Conservation (phyloP, 2,329 filamentous ascomycete species). For the Alternaria triticimaculans region DNA sequence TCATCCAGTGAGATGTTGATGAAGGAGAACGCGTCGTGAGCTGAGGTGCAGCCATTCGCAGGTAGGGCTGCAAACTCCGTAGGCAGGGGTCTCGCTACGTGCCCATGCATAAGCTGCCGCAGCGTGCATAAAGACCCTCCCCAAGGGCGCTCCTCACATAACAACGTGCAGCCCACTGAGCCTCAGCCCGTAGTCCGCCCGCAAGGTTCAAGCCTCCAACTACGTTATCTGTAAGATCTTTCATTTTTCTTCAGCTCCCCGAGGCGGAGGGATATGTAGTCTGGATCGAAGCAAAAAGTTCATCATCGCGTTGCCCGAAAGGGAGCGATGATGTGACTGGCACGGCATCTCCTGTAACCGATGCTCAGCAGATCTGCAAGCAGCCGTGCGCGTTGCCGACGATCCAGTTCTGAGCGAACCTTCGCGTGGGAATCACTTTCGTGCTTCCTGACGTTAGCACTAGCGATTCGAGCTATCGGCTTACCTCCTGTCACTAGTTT, state of each 20-base stretch:
- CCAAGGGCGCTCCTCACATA: constrained; percentile 8
- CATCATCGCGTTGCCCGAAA: constrained; percentile 6
- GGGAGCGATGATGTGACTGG: constrained; percentile 1
- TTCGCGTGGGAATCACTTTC: background rate
- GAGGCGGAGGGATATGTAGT: background rate
- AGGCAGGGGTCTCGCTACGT: constrained; percentile 5
- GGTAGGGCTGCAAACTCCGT: constrained; percentile 16
- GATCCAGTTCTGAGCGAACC: constrained; percentile 19
- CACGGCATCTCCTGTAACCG: background rate
- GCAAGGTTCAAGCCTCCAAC: background rate
- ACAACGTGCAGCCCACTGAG: background rate
- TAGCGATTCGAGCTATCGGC: constrained; percentile 6
- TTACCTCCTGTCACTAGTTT: constrained; percentile 9
- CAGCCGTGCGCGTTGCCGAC: constrained; percentile 20
- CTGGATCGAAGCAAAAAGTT: constrained; percentile 1
- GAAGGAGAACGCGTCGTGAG: constrained; percentile 16
- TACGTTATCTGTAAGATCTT: background rate
- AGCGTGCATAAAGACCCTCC: constrained; percentile 19
- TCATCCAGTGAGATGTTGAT: constrained; percentile 22
- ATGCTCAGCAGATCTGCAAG: constrained; percentile 20
- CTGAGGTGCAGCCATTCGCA: constrained; percentile 17
- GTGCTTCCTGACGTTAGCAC: constrained; percentile 7
- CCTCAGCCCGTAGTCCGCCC: background rate
- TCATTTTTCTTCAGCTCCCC: background rate
- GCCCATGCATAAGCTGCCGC: constrained; percentile 14